Conservation (phyloP, 2,329 filamentous ascomycete species). For the Alternaria infectoria region DNA sequence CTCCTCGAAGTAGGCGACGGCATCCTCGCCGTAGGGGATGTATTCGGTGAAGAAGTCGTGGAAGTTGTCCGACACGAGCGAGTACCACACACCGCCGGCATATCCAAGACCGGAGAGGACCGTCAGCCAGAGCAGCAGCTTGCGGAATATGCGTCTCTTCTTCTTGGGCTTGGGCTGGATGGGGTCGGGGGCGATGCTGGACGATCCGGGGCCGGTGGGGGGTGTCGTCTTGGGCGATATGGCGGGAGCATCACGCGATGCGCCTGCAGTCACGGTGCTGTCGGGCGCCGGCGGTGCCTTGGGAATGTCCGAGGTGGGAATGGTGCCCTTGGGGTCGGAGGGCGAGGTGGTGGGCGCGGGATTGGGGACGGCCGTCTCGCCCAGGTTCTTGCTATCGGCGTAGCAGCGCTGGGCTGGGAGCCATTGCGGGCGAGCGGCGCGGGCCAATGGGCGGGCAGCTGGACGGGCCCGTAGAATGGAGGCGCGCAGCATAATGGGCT, state of each 20-base stretch:
- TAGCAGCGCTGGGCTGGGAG: conserved; percentile 56
- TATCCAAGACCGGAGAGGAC: conserved; percentile 81
- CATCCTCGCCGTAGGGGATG: conserved; percentile 91
- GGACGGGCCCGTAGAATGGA: conserved; percentile 58
- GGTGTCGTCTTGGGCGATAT: conserved; percentile 44
- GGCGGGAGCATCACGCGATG: conserved; percentile 43
- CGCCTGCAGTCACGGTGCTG: conserved; percentile 38
- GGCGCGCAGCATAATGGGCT: conserved; percentile 63
- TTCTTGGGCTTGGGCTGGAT: conserved; percentile 60
- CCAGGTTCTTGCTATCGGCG: conserved; percentile 52
- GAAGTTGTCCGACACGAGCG: conserved; percentile 94
- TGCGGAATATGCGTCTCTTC: conserved; percentile 73
- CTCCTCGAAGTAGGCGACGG: conserved; percentile 94
- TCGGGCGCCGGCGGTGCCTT: conserved; percentile 54
- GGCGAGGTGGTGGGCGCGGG: conserved; percentile 33
- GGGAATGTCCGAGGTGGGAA: conserved; percentile 58
- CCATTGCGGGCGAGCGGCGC: conserved; percentile 46
- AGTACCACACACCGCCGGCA: conserved; percentile 88
- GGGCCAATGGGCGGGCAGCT: conserved; percentile 48
- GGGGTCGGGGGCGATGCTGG: conserved; percentile 51
- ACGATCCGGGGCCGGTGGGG: conserved; percentile 51
- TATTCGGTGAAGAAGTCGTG: conserved; percentile 99
- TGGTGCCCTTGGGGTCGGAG: conserved; percentile 46
- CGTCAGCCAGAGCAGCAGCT: conserved; percentile 75
- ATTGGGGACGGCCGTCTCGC: conserved; percentile 47